Base-by-base conservation (phyloP, 345 rosid species). In the Heritiera littoralis region DNA sequence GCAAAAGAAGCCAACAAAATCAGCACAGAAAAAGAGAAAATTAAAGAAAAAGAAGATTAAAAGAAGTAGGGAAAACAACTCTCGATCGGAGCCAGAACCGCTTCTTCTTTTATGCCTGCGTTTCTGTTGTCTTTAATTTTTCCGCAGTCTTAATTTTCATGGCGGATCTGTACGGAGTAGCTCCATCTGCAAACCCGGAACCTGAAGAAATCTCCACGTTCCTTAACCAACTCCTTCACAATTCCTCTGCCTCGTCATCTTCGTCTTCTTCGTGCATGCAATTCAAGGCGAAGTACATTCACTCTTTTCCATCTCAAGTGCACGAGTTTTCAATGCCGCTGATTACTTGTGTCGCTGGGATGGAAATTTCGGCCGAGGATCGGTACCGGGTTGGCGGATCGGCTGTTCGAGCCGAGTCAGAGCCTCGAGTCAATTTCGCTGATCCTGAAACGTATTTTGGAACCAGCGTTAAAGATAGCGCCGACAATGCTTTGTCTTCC, bases 91-190 rank as follows among this genome's bases (percentile, higher is more conserved):
- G 52, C 17, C 75, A 17, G 63, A 9, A 72, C 17, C 75, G 75
- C 32, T 72, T 45, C 51, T 55, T 74, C 61, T 65, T 14, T 52
- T 4, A 40, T 58, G 35, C 45, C 46, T 41, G 7, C 28, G 17
- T 68, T 54, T 64, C 5, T n/a, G 28, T 61, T 66, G 6, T 28
- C 38, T 23, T 48, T 51, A 20, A 55, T 43, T 69, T 54, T 6
- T 52, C 82, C 18, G 38, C 30, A 9, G 46, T 4, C 46, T 32
- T 65, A 46, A 12, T 35, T 40, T 75, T 78, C 64, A 88, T 90
- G 93, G 93, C 89, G 83, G 84, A 90, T 88, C 89, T 88, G 81
- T 88, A 90, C 84, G 90, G 87, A 72, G 56, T 78, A 2, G 75
- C 81, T 46, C 81, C 83, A 2, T 84, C 87, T 43, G 64, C 89